Evolutionary conservation across 352 stramenopile species (phyloP).

Genomic region (Phytophthora europaea): DNA sequence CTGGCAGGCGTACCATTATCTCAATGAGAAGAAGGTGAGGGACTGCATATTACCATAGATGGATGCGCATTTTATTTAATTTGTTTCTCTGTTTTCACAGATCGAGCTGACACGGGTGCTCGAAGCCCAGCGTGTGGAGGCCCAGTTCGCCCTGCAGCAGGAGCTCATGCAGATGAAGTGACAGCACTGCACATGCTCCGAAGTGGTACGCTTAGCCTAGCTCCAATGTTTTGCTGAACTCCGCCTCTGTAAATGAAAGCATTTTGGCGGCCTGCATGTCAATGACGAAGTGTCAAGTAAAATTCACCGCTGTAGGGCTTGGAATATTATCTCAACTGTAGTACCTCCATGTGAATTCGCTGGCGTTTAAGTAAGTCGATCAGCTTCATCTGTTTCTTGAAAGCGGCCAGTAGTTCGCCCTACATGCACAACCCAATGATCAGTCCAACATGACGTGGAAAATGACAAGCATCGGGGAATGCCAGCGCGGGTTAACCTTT

Average conservation of each 20-base stretch:
- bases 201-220: constrained; percentile 42
- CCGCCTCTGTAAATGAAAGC: constrained; percentile 87
- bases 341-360: constrained; percentile 88
- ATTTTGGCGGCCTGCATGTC: constrained; percentile 78
- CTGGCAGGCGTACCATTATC: constrained; percentile 81
- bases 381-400: constrained; percentile 91
- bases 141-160: constrained; percentile 70
- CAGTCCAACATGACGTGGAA: neutral
- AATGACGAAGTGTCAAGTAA: constrained; percentile 19
- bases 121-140: constrained; percentile 79
- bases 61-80: constrained; percentile 2
- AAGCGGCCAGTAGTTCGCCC: constrained; percentile 75
- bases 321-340: neutral
- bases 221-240: constrained; percentile 85
- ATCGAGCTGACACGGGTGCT: constrained; percentile 80
- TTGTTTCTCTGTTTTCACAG: constrained; percentile 37
- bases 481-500: constrained; percentile 49
- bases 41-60: neutral
- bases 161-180: constrained; percentile 68
- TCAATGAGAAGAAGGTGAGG: constrained; percentile 86
- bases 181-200: constrained; percentile 1
- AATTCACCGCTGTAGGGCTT: neutral
- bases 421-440: constrained; percentile 25
- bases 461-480: neutral
- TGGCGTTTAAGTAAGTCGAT: constrained; percentile 89